Evolutionary conservation across 305 asterid genomes (phyloP).

Genomic region (Fraxinus angustifolia): DNA sequence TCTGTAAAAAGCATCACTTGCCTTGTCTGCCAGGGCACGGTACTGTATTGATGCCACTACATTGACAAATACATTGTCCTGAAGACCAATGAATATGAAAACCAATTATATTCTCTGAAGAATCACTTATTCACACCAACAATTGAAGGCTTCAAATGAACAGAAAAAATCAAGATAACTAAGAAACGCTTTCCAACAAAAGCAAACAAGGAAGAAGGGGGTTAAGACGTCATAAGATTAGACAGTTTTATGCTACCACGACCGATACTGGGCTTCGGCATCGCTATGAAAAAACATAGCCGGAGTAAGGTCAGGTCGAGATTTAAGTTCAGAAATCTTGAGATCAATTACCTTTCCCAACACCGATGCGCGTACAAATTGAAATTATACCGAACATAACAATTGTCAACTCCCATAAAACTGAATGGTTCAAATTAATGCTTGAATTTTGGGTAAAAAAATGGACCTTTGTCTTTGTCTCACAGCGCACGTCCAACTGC

Average conservation of each 20-base stretch:
- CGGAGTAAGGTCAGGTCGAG: not conserved
- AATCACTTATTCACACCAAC: not conserved
- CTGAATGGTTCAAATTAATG: not conserved
- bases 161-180: not conserved
- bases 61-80: slow-evolving; percentile 23
- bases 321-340: not conserved
- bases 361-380: not conserved
- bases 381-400: not conserved
- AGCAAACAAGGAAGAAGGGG: not conserved
- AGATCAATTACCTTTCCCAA: not conserved
- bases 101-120: not conserved
- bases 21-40: slow-evolving; percentile 5
- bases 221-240: not conserved
- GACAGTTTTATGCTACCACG: not conserved
- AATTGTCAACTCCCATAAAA: not conserved
- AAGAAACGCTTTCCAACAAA: not conserved
- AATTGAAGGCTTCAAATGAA: not conserved
- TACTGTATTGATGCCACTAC: slow-evolving; percentile 17
- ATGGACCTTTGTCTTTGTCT: slow-evolving; percentile 17
- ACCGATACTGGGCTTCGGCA: not conserved
- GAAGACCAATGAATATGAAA: not conserved
- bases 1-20: not conserved
- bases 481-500: slow-evolving; percentile 20
- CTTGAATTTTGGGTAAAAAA: not conserved
- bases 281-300: not conserved